These are phyloP conservation scores for Ceratobasidium sp. DNA, from an alignment of 1,284 basidiomycete genomes.

Conservation along the genomic window DNA sequence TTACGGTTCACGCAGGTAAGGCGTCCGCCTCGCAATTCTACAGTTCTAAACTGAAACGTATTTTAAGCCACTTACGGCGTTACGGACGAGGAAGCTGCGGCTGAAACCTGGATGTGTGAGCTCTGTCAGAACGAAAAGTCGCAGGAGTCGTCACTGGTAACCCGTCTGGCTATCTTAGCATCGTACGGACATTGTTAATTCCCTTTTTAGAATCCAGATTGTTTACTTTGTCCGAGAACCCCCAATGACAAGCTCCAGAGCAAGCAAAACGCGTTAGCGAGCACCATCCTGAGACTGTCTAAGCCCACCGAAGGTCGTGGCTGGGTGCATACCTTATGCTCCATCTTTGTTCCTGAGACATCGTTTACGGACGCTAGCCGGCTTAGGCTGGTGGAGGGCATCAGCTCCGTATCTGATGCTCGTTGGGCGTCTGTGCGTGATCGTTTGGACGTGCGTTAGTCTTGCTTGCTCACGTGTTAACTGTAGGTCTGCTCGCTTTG, in stretches of 20 bases:
- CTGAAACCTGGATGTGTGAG: slow-evolving; percentile 84
- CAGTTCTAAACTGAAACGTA: background rate
- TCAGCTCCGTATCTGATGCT: slow-evolving; percentile 72
- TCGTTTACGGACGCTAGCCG: slow-evolving; percentile 77
- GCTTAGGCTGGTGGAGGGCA: slow-evolving; percentile 85
- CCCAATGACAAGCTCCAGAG: slow-evolving; percentile 59
- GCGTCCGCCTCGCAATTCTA: slow-evolving; percentile 43
- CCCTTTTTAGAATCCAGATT: slow-evolving; percentile 68
- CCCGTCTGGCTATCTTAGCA: slow-evolving; percentile 48
- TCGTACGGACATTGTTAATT: slow-evolving; percentile 42
- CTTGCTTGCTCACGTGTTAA: slow-evolving; percentile 56
- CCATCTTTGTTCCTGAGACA: slow-evolving; percentile 87
- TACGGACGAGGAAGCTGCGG: slow-evolving; percentile 65
- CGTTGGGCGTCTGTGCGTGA: slow-evolving; percentile 49
- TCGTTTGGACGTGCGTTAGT: slow-evolving; percentile 50
- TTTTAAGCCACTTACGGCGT: slow-evolving; percentile 72
- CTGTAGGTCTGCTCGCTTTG: slow-evolving; percentile 66
- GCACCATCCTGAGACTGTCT: slow-evolving; percentile 79
- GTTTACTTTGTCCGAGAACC: slow-evolving; percentile 74
- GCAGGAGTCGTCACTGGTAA: slow-evolving; percentile 78
- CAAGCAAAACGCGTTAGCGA: slow-evolving; percentile 61
- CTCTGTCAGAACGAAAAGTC: slow-evolving; percentile 83
- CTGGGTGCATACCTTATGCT: slow-evolving; percentile 92
- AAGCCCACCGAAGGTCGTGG: slow-evolving; percentile 95
- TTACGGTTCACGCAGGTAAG: slow-evolving; percentile 78